Base-by-base conservation (phyloP, 176 grass and related monocot genomes). In the maize (Zea mays) region DNA sequence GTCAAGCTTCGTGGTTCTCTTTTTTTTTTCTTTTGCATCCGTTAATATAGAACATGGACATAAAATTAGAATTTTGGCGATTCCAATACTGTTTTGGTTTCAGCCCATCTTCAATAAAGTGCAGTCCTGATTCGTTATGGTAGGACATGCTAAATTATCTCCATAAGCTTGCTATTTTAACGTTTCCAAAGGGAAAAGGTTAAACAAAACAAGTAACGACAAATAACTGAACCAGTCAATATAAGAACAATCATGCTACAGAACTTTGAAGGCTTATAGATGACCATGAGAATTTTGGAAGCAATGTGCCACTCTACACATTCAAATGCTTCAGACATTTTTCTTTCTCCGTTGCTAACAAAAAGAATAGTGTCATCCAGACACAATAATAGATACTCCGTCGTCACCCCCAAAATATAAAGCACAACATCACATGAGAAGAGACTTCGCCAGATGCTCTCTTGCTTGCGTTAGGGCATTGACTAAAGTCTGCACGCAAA, bases 391-490 rank as follows among this genome's bases (percentile, higher is more conserved):
- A 15, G 44, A 52, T 58, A 75, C 4, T 35, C 9, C 55, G 38
- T 47, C 62, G 69, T 54, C 63, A 10, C 1, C 56, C 42, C 56
- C 27, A 8, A 40, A 88, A 46, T 46, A 74, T 27, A 64, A 11
- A 64, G 8, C 81, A 64, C 39, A 41, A 16, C 61, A 79, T 97
- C 84, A 97, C 79, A 92, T 97, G 13, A 94, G 87, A 88, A 94
- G 94, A 84, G 94, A 97, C 72, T 93, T 97, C 50, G 95, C 80
- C 8, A 94, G 80, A 87, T 97, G 95, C 48, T 97, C 91, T 82
- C 91, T 88, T 72, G 91, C 91, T 62, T 87, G 89, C 10, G 89
- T 93, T 61, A 97, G 77, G 16, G 95, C 95, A 75, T 92, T 89
- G 74, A 90, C 82, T 79, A 97, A 78, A 75, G 95, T 96, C 93